These are phyloP conservation scores for Coccomyxa sp. DNA, from an alignment of 139 green algal genomes.

Conservation along the genomic window DNA sequence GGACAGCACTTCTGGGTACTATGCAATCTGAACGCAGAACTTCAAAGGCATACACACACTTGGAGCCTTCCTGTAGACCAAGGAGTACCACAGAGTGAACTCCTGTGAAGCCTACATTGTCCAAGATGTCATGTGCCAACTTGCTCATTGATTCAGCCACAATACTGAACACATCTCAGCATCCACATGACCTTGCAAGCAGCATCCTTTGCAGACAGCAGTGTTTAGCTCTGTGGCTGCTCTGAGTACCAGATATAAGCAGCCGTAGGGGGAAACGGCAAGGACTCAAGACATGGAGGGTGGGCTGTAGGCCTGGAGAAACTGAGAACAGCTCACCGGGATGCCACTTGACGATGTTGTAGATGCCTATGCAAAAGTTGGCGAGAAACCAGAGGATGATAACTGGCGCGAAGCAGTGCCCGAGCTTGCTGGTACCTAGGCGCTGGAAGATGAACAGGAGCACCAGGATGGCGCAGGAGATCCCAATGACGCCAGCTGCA, in stretches of 20 bases:
- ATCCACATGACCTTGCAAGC: neutral
- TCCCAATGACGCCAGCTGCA: constrained; percentile 21
- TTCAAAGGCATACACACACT: neutral
- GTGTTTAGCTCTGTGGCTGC: neutral
- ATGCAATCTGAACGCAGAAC: neutral
- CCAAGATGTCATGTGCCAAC: neutral
- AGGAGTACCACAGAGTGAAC: neutral
- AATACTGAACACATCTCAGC: too few species aligned
- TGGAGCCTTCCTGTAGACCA: neutral
- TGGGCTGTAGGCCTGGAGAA: neutral
- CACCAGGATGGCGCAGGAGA: constrained; percentile 29
- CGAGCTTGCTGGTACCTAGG: constrained; percentile 34
- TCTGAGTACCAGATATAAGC: neutral
- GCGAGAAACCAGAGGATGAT: constrained; percentile 34
- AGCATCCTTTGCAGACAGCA: neutral
- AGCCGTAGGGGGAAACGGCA: neutral
- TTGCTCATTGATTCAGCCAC: too few species aligned
- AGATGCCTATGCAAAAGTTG: constrained; percentile 33
- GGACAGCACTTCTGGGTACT: neutral
- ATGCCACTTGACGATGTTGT: constrained; percentile 39
- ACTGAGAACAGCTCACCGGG: neutral
- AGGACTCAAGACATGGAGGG: neutral
- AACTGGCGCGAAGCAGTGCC: constrained; percentile 45
- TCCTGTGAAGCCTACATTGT: neutral
- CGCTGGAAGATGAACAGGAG: constrained; percentile 48